phyloP scores from a whole-genome alignment of 2,329 filamentous ascomycete genomes.

The Aspergillus sp. region DNA sequence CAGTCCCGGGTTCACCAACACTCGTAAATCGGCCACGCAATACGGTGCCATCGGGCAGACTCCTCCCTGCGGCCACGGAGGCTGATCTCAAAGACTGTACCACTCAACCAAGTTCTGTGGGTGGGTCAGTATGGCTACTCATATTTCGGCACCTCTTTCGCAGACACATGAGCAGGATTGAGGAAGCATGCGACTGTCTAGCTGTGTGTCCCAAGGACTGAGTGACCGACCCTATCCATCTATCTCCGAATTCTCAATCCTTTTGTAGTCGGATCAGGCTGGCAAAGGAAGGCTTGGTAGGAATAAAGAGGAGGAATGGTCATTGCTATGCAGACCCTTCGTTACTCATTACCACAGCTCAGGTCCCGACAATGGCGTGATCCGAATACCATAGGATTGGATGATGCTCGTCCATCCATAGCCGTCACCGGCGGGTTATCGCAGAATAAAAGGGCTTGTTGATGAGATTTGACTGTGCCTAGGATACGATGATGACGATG shows the following conservation, averaged over 20 bases:
- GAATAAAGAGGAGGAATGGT: not conserved
- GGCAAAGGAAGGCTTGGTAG: not conserved
- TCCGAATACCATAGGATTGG: not conserved
- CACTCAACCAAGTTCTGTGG: not conserved
- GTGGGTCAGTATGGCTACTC: not conserved
- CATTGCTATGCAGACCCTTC: not conserved
- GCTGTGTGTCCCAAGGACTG: not conserved
- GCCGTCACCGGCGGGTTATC: not conserved
- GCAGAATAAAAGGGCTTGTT: not conserved
- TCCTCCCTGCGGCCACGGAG: constrained; percentile 52
- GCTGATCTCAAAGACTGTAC: constrained; percentile 35
- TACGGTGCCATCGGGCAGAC: constrained; percentile 49
- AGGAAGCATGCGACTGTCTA: not conserved
- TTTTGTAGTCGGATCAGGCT: not conserved
- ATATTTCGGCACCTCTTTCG: not conserved
- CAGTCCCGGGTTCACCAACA: constrained; percentile 25
- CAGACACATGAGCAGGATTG: not conserved
- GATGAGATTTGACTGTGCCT: not conserved
- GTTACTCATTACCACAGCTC: not conserved
- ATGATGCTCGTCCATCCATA: not conserved
- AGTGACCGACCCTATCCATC: not conserved
- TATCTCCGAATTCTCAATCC: not conserved
- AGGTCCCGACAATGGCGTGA: not conserved
- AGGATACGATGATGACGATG: not conserved
- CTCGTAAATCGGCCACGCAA: constrained; percentile 33